Evolutionary conservation across 1,139 yeast species (phyloP).

Genomic region (Entelexis sorbosivorans): DNA sequence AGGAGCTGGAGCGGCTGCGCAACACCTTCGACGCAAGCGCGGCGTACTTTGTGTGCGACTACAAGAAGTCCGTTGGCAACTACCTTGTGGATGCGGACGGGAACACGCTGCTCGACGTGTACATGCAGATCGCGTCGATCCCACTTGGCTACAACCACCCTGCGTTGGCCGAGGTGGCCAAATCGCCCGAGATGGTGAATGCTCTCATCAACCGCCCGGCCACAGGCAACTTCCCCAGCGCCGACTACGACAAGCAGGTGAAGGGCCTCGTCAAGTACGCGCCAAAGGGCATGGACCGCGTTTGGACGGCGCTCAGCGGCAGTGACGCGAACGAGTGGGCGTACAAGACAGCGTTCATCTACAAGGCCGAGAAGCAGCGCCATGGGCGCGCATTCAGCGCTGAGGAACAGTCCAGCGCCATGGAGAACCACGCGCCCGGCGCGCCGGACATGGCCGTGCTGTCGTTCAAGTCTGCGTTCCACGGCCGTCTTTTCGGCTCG

Average conservation of each 20-base stretch:
- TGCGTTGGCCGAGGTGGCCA: conserved; percentile 49
- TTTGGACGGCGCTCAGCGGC: conserved; percentile 70
- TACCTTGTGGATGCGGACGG: conserved; percentile 65
- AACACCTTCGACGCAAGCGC: conserved; percentile 54
- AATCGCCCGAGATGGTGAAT: conserved; percentile 51
- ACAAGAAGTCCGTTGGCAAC: conserved; percentile 57
- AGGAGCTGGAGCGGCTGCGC: conserved; percentile 39
- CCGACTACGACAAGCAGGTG: conserved; percentile 49
- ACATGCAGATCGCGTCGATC: conserved; percentile 69
- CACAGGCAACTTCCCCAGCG: conserved; percentile 61
- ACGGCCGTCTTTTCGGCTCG: conserved; percentile 72
- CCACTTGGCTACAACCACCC: conserved; percentile 76
- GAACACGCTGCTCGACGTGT: conserved; percentile 53
- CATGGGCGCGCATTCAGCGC: conserved; percentile 37
- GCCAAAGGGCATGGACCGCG: conserved; percentile 56
- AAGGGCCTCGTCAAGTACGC: conserved; percentile 49
- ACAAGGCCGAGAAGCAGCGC: conserved; percentile 55
- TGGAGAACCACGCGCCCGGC: conserved; percentile 63
- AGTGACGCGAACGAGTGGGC: conserved; percentile 81
- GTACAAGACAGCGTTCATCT: conserved; percentile 72
- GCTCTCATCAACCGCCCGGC: conserved; percentile 72
- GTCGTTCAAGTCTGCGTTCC: conserved; percentile 67
- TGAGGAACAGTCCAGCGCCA: conserved; percentile 52
- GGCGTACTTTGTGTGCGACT: conserved; percentile 58
- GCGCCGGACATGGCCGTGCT: conserved; percentile 61